phyloP scores from a whole-genome alignment of 805 yeast species.

The Metschnikowia rubicola region DNA sequence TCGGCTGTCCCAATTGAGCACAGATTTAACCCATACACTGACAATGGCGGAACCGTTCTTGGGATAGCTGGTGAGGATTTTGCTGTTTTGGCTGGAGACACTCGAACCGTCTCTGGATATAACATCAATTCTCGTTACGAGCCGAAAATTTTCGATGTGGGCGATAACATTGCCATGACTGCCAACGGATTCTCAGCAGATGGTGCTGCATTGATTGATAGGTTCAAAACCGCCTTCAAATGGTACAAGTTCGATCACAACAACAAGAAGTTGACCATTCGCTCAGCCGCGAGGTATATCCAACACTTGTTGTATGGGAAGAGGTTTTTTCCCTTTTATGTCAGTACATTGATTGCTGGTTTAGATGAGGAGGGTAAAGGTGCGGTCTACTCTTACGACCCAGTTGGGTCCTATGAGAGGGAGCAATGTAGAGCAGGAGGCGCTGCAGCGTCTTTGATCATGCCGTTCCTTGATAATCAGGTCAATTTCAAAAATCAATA shows the following conservation, averaged over 20 bases:
- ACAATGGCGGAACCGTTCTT: slow-evolving; percentile 94
- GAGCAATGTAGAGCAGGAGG: slow-evolving; percentile 98
- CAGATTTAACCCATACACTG: slow-evolving; percentile 87
- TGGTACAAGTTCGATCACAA: slow-evolving; percentile 91
- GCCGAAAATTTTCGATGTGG: slow-evolving; percentile 84
- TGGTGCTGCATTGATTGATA: slow-evolving; percentile 77
- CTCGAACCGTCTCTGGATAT: slow-evolving; percentile 94
- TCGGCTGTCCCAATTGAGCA: slow-evolving; percentile 73
- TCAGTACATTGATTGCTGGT: slow-evolving; percentile 92
- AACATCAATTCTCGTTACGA: slow-evolving; percentile 89
- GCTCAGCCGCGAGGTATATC: slow-evolving; percentile 83
- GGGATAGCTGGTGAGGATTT: slow-evolving; percentile 98
- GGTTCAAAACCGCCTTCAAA: slow-evolving; percentile 64
- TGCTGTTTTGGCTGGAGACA: slow-evolving; percentile 96
- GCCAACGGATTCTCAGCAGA: slow-evolving; percentile 98
- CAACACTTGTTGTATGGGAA: slow-evolving; percentile 90
- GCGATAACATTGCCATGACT: slow-evolving; percentile 80
- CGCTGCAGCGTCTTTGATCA: slow-evolving; percentile 90
- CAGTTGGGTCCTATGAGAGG: slow-evolving; percentile 96
- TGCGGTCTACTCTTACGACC: slow-evolving; percentile 93
- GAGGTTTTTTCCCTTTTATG: slow-evolving; percentile 95
- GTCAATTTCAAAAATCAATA: slow-evolving; percentile 93
- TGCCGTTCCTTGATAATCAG: slow-evolving; percentile 97
- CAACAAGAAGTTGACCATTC: slow-evolving; percentile 62
- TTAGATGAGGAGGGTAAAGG: slow-evolving; percentile 90